A percentile compares a stretch with the other conserved stretches of the same genome.
phyloP scores from a whole-genome alignment of 2,329 filamentous ascomycete species.

The Trichothecium roseum region DNA sequence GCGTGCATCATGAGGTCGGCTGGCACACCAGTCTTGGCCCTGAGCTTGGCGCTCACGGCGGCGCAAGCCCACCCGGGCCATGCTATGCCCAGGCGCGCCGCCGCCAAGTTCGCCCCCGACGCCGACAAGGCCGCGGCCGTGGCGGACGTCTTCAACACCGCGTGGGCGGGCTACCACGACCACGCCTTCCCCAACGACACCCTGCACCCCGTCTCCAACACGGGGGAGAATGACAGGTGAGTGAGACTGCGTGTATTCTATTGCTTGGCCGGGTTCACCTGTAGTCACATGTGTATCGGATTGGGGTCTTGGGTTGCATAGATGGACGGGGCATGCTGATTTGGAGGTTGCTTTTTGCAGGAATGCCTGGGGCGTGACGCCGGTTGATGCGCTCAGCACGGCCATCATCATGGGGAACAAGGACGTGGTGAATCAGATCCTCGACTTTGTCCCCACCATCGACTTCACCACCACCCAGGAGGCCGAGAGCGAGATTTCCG shows the following conservation, averaged over 20 bases:
- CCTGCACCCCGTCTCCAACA: slow-evolving; percentile 56
- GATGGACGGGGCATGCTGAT: too few relatives aligned
- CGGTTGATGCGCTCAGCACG: slow-evolving; percentile 71
- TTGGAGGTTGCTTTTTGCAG: too few relatives aligned
- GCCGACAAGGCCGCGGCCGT: slow-evolving; percentile 45
- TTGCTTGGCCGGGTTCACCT: too few relatives aligned
- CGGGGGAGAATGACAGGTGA: slow-evolving; percentile 59
- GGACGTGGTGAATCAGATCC: slow-evolving; percentile 57
- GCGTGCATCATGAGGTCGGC: too few relatives aligned
- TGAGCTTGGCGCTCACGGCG: too few relatives aligned
- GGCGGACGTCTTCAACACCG: slow-evolving; percentile 56
- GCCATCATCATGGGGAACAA: slow-evolving; percentile 66
- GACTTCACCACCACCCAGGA: slow-evolving; percentile 52
- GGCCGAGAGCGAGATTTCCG: slow-evolving; percentile 44
- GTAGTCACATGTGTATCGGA: too few relatives aligned
- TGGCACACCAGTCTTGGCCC: too few relatives aligned
- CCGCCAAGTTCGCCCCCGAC: slow-evolving; percentile 13
- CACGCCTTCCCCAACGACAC: slow-evolving; percentile 74
- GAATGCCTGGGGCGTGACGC: slow-evolving; percentile 77
- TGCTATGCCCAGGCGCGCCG: too few relatives aligned
- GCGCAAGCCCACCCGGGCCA: too few relatives aligned
- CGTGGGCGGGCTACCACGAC: slow-evolving; percentile 63
- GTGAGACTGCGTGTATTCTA: too few relatives aligned
- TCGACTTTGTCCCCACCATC: slow-evolving; percentile 59
- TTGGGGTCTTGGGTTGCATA: too few relatives aligned